Percentiles rank a stretch among this genome's conserved stretches.
phyloP scores from a whole-genome alignment of 768 basidiomycete species.

The Glaciozyma antarctica region DNA sequence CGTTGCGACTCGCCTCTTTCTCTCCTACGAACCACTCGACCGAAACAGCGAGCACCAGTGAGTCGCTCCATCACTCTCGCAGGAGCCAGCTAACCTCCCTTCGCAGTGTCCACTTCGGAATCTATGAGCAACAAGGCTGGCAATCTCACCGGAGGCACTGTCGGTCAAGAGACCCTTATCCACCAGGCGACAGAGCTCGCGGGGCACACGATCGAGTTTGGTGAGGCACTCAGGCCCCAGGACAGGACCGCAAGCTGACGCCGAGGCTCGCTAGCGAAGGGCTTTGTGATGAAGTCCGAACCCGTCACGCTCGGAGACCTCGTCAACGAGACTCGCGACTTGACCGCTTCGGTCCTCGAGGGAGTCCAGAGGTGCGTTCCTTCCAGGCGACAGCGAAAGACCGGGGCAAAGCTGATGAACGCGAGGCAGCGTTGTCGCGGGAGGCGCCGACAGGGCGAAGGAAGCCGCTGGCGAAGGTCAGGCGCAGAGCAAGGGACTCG shows the following conservation, averaged over 20 bases:
- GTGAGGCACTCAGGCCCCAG: neutral
- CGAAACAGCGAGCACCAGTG: neutral
- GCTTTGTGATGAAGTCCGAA: too few relatives aligned
- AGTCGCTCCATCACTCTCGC: neutral
- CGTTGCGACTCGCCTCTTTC: neutral
- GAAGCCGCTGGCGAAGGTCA: conserved; percentile 19
- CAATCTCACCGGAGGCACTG: conserved; percentile 7
- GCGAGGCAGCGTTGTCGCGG: conserved; percentile 7
- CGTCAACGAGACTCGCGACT: conserved; percentile 17
- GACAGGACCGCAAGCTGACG: too few relatives aligned
- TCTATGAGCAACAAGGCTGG: conserved; percentile 13
- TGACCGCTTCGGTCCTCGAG: conserved; percentile 16
- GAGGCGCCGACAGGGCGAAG: conserved; percentile 19
- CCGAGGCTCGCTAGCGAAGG: too few relatives aligned
- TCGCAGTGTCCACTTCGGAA: conserved; percentile 11
- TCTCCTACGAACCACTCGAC: neutral
- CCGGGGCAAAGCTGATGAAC: neutral
- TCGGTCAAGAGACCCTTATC: conserved; percentile 17
- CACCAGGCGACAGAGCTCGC: conserved; percentile 12
- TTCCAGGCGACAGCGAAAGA: neutral
- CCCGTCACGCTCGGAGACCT: conserved; percentile 16
- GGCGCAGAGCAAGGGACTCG: conserved; percentile 16
- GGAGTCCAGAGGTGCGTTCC: conserved; percentile 8
- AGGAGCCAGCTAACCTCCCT: neutral
- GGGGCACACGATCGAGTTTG: conserved; percentile 16